A percentile compares a stretch with the other conserved stretches of the same genome.
Evolutionary conservation across 1,284 basidiomycete genomes (phyloP).

Genomic region (Blastosporella zonata): DNA sequence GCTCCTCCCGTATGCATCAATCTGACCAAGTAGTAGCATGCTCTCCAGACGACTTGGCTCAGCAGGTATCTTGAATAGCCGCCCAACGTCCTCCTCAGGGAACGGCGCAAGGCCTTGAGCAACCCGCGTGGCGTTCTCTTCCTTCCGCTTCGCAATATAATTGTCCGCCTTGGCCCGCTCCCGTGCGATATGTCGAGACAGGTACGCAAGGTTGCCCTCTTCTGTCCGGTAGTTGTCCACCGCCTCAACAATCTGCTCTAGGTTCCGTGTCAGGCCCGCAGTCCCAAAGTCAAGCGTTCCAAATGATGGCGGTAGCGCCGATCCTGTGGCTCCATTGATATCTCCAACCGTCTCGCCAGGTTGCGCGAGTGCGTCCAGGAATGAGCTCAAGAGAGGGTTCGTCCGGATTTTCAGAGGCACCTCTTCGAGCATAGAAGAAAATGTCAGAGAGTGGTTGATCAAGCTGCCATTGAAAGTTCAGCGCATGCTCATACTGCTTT

Average conservation of each 20-base stretch:
- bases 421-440: slow-evolving; percentile 87
- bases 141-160: slow-evolving; percentile 80
- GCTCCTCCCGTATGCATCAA: slow-evolving; percentile 80
- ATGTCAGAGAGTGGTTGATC: slow-evolving; percentile 83
- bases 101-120: slow-evolving; percentile 85
- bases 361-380: slow-evolving; percentile 71
- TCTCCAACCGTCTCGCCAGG: slow-evolving; percentile 34
- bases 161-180: slow-evolving; percentile 84
- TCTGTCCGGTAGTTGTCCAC: slow-evolving; percentile 88
- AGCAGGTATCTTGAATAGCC: slow-evolving; percentile 83
- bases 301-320: slow-evolving; percentile 53
- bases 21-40: slow-evolving; percentile 82
- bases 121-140: slow-evolving; percentile 84
- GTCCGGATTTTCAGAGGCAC: slow-evolving; percentile 88
- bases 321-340: slow-evolving; percentile 36
- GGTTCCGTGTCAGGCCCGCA: slow-evolving; percentile 58
- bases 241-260: slow-evolving; percentile 82
- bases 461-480: slow-evolving; percentile 49
- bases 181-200: slow-evolving; percentile 87
- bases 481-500: slow-evolving; percentile 14
- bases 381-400: slow-evolving; percentile 83
- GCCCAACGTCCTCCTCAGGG: slow-evolving; percentile 81
- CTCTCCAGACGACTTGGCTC: slow-evolving; percentile 93
- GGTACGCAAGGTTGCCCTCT: slow-evolving; percentile 91
- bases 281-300: slow-evolving; percentile 61